Evolutionary conservation across 306 rosid genomes (phyloP).

Genomic region (Calophaca sinica): DNA sequence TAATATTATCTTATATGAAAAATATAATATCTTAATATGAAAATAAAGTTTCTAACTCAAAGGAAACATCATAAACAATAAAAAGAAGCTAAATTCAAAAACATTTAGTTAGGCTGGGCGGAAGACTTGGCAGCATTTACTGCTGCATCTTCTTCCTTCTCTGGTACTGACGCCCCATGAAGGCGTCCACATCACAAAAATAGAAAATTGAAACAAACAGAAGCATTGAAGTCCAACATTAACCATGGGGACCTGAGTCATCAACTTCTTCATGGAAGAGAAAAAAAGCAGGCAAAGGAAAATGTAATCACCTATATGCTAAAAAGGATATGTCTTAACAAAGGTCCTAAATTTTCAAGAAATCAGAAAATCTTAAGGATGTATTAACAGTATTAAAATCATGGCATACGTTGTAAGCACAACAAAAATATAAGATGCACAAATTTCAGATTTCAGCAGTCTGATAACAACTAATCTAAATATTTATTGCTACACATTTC

Average conservation of each 20-base stretch:
- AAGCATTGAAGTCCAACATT: conserved; percentile 10
- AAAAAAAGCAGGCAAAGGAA: conserved; percentile 11
- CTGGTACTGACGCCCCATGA: too few species aligned
- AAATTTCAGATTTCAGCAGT: conserved; percentile 21
- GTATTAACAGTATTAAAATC: neutral
- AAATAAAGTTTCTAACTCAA: too few species aligned
- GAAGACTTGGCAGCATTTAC: too few species aligned
- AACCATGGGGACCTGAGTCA: neutral
- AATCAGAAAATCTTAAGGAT: conserved; percentile 3
- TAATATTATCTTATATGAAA: too few species aligned
- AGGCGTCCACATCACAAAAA: too few species aligned
- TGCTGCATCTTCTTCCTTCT: too few species aligned
- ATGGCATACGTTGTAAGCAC: conserved; percentile 16
- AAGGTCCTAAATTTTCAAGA: neutral
- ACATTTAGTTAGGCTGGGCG: too few species aligned
- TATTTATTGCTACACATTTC: neutral
- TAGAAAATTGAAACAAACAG: neutral
- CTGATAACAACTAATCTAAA: neutral
- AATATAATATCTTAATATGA: too few species aligned
- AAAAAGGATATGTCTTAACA: neutral
- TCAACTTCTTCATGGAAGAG: conserved; percentile 20
- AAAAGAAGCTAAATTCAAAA: too few species aligned
- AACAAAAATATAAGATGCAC: conserved; percentile 14
- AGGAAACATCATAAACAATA: too few species aligned
- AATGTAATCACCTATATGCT: neutral